Evolutionary conservation across 2,329 filamentous ascomycete genomes (phyloP), one percentile per base, ranked within the genome.

Genomic region (Scedosporium apiospermum): DNA sequence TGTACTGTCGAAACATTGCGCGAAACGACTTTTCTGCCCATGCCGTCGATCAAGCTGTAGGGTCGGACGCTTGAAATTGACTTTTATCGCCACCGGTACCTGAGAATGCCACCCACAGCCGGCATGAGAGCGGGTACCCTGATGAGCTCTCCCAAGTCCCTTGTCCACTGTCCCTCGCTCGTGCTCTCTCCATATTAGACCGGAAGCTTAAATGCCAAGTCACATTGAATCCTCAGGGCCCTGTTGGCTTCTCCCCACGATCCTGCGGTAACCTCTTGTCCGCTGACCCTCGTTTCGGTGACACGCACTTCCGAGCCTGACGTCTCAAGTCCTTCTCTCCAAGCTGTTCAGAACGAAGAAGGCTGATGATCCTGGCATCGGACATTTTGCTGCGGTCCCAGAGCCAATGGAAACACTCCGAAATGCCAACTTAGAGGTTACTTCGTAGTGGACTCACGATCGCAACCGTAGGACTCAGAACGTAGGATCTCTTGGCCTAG

Each of bases 261-360:
- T 26, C 26, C 57, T 58, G 16, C 12, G 18, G 51, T 55, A 14
- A 21, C 23, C 51, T 58, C 30, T 58, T 38, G 57, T 34, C 38
- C 21, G 30, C 57, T 6, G 58, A 46, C 57, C 58, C 44, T 61
- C 65, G 59, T 60, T 53, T 66, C 70, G 68, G 70, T 65, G 67
- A 63, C 55, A 64, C 23, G 44, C 55, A 27, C 58, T 69, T 69
- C 70, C 69, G 69, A 66, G 65, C 66, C 67, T 68, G 67, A 66
- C 65, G 67, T 66, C 65, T 68, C 64, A 64, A 60, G 62, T 62
- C 42, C 62, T 67, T 65, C 64, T 64, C 23, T 38, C 5, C 51
- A 23, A 23, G 12, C 27, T 53, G 27, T 38, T 18, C 34, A 10
- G 18, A 34, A 21, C 16, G 21, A 51, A 34, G 27, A 27, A 38